A percentile compares a stretch with the other conserved stretches of the same genome.
Evolutionary conservation across 306 rosid species (phyloP).

Genomic region (Corylus avellana): DNA sequence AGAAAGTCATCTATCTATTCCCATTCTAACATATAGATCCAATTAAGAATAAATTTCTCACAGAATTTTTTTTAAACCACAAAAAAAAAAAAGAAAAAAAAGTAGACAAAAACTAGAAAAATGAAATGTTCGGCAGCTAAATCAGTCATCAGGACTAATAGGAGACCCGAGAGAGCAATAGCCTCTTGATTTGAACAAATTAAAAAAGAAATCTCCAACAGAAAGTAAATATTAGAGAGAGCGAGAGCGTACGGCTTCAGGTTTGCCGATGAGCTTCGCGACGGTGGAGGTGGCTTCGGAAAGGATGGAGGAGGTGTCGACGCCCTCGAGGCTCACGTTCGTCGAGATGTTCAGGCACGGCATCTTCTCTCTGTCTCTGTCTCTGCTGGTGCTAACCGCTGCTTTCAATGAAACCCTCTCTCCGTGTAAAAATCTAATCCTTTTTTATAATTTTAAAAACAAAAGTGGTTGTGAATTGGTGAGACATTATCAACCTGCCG

Average conservation of each 20-base stretch:
- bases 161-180: not conserved
- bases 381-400: not conserved
- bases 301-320: constrained; percentile 87
- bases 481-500: no score
- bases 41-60: not conserved
- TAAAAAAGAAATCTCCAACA: not conserved
- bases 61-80: not conserved
- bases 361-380: constrained; percentile 47
- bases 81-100: not conserved
- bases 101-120: not conserved
- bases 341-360: constrained; percentile 87
- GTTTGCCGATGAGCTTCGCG: constrained; percentile 69
- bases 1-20: no score
- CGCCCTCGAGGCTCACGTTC: constrained; percentile 71
- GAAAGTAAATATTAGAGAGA: not conserved
- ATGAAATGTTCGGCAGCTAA: not conserved
- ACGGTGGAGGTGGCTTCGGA: constrained; percentile 89
- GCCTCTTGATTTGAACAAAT: not conserved
- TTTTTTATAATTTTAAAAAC: no score
- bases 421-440: not conserved
- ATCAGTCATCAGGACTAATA: not conserved
- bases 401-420: not conserved
- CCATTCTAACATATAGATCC: no score
- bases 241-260: constrained; percentile 58
- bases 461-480: no score